Base-by-base conservation (phyloP, 495 filamentous ascomycete species). In the Aspergillus coremiiformis region DNA sequence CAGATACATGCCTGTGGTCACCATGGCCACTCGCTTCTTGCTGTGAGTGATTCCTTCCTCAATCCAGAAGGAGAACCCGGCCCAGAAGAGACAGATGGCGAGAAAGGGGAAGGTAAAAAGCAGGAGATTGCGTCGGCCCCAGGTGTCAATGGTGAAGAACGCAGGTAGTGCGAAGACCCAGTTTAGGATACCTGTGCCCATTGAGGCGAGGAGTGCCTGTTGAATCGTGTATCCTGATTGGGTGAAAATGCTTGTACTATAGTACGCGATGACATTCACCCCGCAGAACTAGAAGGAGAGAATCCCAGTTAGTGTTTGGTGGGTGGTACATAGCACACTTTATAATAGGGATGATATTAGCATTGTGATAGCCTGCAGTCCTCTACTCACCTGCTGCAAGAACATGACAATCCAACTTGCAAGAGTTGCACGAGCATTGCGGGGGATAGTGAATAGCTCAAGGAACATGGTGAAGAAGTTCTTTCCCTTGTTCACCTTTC, bases 91-190 rank as follows among this genome's bases (percentile, higher is more conserved):
- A 20, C 70, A 79, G 55, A 81, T 70, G 2, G 75, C 71, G 56
- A 86, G 76, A 52, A 81, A 77, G 1, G 83, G 83, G 59, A 85
- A 82, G 0, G 84, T 84, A 54, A 82, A 79, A 1, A 85, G 69
- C 4, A 86, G 70, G n/a, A 86, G 64, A 22, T 77, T 74, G 5
- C 83, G 78, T 7, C 82, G 74, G 3, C 82, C 82, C 59, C 77
- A 84, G 3, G 80, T 85, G 59, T 84, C 81, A 44, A 84, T 85
- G 0, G 83, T 84, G 63, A 80, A 84, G 47, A 88, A 70, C 3
- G 86, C 84, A 5, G 85, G 86, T 22, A 78, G 67, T 3, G 84
- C 80, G 49, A 84, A 85, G 29, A 86, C 60, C 66, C 83, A 84
- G 57, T 85, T 84, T 21, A 85, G 58, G 37, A 82, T 73, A 10